Evolutionary conservation across 225 moss, liverwort and hornwort genomes (phyloP), one percentile per base, ranked within the genome.

Genomic region (Lunularia cruciata): DNA sequence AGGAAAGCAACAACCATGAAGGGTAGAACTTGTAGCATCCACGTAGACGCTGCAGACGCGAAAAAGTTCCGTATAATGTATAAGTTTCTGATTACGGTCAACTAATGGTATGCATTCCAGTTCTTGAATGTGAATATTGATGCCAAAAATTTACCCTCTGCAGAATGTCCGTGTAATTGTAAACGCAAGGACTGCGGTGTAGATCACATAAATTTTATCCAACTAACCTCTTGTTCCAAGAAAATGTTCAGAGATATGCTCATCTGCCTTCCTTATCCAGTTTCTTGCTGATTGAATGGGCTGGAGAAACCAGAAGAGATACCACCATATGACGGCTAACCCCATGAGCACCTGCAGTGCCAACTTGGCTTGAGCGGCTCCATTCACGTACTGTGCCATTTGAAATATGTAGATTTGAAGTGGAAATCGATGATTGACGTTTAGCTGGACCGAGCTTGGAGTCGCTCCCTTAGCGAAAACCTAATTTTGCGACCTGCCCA

Each of bases 161-260:
- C n/a, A n/a, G n/a, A n/a, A n/a, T n/a, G n/a, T n/a, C n/a, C n/a
- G n/a, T n/a, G n/a, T n/a, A n/a, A n/a, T n/a, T n/a, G n/a, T n/a
- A n/a, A n/a, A n/a, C n/a, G n/a, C n/a, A n/a, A n/a, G n/a, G 6
- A 19, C 5, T 54, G 8, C 7, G 27, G 27, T 18, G 9, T 54
- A 8, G 3, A 54, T 54, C 19, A 48, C 5, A 54, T n/a, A n/a
- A n/a, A 8, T 2, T 54, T 8, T n/a, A n/a, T n/a, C n/a, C 8
- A 11, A 40, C 52, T 53, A 1, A 56, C 56, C 69, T 69, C 39
- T 34, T 15, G 47, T 36, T 58, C 70, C 70, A n/a, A 71, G 10
- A 52, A 71, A 71, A 3, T 10, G 16, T 0, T 40, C 2, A 2
- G 15, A 15, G 8, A 71, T 30, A 10, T 45, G 8, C 3, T 18